A percentile compares a stretch with the other conserved stretches of the same genome.
phyloP scores from a whole-genome alignment of 352 stramenopile species.

The Globisporangium perplexum region DNA sequence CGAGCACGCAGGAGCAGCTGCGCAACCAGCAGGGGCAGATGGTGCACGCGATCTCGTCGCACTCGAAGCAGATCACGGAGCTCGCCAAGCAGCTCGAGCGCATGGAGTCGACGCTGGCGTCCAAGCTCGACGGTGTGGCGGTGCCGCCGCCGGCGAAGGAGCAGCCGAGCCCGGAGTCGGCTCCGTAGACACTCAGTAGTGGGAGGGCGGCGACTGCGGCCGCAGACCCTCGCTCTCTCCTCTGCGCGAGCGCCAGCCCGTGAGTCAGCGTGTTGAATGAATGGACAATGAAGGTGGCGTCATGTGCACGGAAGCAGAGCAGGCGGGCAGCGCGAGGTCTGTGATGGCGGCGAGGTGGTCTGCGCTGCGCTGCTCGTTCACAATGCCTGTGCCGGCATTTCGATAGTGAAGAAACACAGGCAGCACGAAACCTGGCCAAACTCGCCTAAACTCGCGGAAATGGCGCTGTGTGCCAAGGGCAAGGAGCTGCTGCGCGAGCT shows the following conservation, averaged over 20 bases:
- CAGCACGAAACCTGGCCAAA: neutral
- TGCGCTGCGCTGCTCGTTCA: too few species aligned
- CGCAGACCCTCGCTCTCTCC: neutral
- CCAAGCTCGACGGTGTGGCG: conserved; percentile 35
- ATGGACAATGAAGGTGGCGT: conserved; percentile 1
- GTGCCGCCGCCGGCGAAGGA: neutral
- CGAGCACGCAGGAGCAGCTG: conserved; percentile 73
- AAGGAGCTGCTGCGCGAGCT: conserved; percentile 88
- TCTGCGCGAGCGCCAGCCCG: neutral
- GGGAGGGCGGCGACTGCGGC: too few species aligned
- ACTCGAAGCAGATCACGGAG: conserved; percentile 77
- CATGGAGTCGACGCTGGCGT: conserved; percentile 64
- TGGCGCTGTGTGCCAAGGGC: conserved; percentile 71
- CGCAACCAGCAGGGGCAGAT: conserved; percentile 77
- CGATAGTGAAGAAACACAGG: neutral
- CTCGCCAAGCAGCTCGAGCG: conserved; percentile 75
- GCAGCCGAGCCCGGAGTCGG: neutral
- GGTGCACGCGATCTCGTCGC: conserved; percentile 65
- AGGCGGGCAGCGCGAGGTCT: too few species aligned
- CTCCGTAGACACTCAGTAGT: neutral
- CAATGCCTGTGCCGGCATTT: too few species aligned
- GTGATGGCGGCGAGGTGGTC: too few species aligned
- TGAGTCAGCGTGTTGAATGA: conserved; percentile 1
- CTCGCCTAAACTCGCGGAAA: too few species aligned
- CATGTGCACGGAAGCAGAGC: neutral